Evolutionary conservation across 179 eudicot species (phyloP).

Genomic region (Drosera spatulata): DNA sequence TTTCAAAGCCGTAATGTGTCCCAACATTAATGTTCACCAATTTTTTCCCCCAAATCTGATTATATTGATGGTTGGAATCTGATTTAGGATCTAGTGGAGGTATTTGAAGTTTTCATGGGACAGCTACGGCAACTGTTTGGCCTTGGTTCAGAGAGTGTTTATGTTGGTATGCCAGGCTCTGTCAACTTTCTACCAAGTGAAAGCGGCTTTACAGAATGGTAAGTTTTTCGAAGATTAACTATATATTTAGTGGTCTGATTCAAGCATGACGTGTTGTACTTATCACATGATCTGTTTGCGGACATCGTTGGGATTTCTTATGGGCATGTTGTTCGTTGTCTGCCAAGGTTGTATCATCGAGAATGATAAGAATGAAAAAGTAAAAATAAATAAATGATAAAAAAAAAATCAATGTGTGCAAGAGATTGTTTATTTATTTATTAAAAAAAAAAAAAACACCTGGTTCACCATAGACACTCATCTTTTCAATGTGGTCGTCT

Average conservation of each 20-base stretch:
- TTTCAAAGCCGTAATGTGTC: neutral
- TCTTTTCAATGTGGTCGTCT: no score
- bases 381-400: no score
- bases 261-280: conserved; percentile 1
- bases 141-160: conserved; percentile 57
- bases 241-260: neutral
- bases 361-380: no score
- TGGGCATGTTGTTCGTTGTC: no score
- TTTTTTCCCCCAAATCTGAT: neutral
- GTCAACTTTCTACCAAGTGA: conserved; percentile 52
- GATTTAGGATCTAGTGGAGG: conserved; percentile 51
- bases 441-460: no score
- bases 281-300: no score
- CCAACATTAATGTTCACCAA: neutral
- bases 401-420: no score
- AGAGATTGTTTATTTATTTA: no score
- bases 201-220: conserved; percentile 94
- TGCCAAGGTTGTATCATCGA: no score
- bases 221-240: conserved; percentile 10
- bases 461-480: no score
- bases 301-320: no score
- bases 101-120: conserved; percentile 77
- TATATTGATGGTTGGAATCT: neutral
- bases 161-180: conserved; percentile 53
- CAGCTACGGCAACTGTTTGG: conserved; percentile 94